Percentiles rank a stretch among this genome's conserved stretches.
Conservation (phyloP, 129 eudicot species). For the Smallanthus sonchifolius region DNA sequence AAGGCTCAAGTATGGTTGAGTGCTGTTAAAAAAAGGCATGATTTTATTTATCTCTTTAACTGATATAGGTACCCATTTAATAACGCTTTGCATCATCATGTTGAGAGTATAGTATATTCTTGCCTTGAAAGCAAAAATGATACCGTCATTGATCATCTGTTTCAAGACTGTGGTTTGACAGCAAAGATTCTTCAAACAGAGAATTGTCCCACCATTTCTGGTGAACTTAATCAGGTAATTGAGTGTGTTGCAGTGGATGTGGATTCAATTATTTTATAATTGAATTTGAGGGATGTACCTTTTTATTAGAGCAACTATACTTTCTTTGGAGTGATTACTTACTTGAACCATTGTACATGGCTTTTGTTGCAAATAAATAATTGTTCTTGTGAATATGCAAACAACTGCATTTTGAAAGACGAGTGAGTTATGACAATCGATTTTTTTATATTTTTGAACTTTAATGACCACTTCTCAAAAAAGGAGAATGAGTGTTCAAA, state of each 20-base stretch:
- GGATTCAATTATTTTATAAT: neutral
- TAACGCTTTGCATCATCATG: slow-evolving; percentile 90
- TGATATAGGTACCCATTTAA: slow-evolving; percentile 77
- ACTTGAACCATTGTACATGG: neutral
- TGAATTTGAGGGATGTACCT: neutral
- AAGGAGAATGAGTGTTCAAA: no score
- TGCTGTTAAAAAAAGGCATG: neutral
- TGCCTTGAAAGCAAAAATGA: slow-evolving; percentile 69
- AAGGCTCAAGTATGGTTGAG: slow-evolving; percentile 2
- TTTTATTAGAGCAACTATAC: neutral
- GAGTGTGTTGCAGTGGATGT: neutral
- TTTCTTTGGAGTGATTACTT: neutral
- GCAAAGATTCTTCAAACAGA: slow-evolving; percentile 54
- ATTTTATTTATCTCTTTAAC: neutral
- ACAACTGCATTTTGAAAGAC: neutral
- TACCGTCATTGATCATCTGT: slow-evolving; percentile 58
- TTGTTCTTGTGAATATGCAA: neutral
- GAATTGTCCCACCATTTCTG: slow-evolving; percentile 45
- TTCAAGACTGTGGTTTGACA: slow-evolving; percentile 53
- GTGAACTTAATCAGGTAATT: slow-evolving; percentile 51
- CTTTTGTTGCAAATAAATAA: neutral
- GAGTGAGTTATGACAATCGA: no score
- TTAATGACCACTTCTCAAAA: no score
- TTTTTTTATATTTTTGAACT: no score
- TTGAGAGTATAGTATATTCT: slow-evolving; percentile 72